Evolutionary conservation across 208 protist species (phyloP).

Genomic region (Naegleria gruberi): DNA sequence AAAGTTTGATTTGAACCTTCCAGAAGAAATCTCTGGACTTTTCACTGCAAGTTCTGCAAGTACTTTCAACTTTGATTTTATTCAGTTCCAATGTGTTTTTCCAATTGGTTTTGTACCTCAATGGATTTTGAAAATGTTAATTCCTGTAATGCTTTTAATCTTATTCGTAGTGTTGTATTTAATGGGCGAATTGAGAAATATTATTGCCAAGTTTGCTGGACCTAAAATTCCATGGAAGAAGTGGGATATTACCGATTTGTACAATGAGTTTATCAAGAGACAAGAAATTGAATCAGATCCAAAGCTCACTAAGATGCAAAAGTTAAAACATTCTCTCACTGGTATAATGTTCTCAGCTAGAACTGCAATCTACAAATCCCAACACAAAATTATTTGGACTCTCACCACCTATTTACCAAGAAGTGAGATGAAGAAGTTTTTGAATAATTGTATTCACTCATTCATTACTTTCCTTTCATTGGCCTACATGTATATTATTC

Average conservation of each 20-base stretch:
- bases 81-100: neutral
- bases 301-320: neutral
- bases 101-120: neutral
- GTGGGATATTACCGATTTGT: no score
- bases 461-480: neutral
- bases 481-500: neutral
- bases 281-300: neutral
- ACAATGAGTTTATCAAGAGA: neutral
- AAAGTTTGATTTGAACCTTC: neutral
- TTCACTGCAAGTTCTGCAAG: neutral
- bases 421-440: neutral
- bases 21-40: neutral
- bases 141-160: neutral
- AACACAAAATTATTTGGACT: neutral
- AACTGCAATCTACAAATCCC: neutral
- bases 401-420: neutral
- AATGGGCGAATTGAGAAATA: neutral
- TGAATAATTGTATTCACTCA: neutral
- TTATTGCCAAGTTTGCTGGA: neutral
- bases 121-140: neutral
- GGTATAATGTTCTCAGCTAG: neutral
- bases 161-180: neutral
- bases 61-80: slow-evolving; percentile 2
- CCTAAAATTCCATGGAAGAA: neutral
- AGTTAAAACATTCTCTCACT: neutral